Conservation (phyloP, 306 rosid genomes). For the Glycine tomentella region DNA sequence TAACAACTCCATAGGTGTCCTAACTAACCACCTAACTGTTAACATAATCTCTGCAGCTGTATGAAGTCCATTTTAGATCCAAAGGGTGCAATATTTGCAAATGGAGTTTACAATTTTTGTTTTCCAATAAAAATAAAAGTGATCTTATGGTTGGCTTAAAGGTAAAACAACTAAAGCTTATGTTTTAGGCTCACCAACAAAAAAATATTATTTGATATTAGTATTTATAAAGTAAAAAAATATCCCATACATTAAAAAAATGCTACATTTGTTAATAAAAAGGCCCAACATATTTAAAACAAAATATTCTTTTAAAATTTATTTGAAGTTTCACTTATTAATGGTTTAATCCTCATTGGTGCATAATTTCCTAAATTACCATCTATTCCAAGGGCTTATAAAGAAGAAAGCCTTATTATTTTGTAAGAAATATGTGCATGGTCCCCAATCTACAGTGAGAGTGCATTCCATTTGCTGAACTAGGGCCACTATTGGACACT, state of each 20-base stretch:
- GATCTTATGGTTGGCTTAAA: not conserved
- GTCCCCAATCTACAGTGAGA: constrained; percentile 47
- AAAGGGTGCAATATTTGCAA: not conserved
- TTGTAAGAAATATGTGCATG: constrained; percentile 36
- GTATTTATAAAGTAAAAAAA: too few species aligned
- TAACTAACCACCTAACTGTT: too few species aligned
- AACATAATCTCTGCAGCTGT: not conserved
- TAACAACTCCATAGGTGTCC: too few species aligned
- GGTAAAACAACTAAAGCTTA: too few species aligned
- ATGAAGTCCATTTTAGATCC: not conserved
- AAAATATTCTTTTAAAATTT: too few species aligned
- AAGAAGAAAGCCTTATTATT: constrained; percentile 32
- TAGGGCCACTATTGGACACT: constrained; percentile 42
- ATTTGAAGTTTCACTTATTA: too few species aligned
- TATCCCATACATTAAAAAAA: too few species aligned
- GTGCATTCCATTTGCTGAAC: constrained; percentile 46
- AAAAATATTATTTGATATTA: too few species aligned
- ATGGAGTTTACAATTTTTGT: not conserved
- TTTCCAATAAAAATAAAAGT: not conserved
- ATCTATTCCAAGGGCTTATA: not conserved
- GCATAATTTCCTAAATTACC: constrained; percentile 17
- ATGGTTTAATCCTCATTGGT: not conserved
- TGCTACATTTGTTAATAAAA: too few species aligned
- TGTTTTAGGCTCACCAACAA: too few species aligned
- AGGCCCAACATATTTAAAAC: too few species aligned